Evolutionary conservation across 768 basidiomycete genomes (phyloP), one percentile per base, ranked within the genome.

Genomic region (Leccinum aurantiacum): DNA sequence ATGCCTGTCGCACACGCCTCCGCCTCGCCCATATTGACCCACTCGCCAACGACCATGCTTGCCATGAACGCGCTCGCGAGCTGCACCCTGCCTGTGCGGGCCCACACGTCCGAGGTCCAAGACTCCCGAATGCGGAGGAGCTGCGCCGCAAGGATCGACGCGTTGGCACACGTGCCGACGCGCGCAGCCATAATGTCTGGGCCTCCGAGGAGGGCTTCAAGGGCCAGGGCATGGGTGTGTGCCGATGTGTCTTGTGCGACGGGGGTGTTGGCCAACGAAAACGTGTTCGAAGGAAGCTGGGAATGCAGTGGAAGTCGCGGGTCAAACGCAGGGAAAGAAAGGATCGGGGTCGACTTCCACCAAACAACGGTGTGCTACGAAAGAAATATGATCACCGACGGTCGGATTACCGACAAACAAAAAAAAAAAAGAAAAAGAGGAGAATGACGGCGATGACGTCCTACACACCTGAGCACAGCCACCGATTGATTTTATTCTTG

Each of bases 301-400:
- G 82, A 75, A 65, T 89, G 83, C 7, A 93, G 74, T 0, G 88
- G 84, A n/a, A 84, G 72, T 63, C 84, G 82, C 3, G 90, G 84
- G 67, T 91, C 89, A 53, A 93, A 78, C 17, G 85, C 82, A 24
- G 89, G 88, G 56, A 93, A 78, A 8, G 85, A 86, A 14, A 87
- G 85, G 13, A 90, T 82, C 10, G 90, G 82, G 8, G 86, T 88
- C 1, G 89, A 86, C 75, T 90, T 91, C 90, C 91, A 93, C 89
- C 90, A 93, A 44, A 93, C 91, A 19, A 91, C 78, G 3, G 90
- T 89, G 69, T 88, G 86, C 85, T 78, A 60, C 27, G 50, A 31
- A 31, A 46, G 22, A 38, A 47, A 14, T 44, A 52, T 25, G 51
- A 44, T 17, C 15, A 49, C 13, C 22, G 24, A 52, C 25, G 52